Evolutionary conservation across 1,139 yeast species (phyloP).

Genomic region (Dujonia santamariae): DNA sequence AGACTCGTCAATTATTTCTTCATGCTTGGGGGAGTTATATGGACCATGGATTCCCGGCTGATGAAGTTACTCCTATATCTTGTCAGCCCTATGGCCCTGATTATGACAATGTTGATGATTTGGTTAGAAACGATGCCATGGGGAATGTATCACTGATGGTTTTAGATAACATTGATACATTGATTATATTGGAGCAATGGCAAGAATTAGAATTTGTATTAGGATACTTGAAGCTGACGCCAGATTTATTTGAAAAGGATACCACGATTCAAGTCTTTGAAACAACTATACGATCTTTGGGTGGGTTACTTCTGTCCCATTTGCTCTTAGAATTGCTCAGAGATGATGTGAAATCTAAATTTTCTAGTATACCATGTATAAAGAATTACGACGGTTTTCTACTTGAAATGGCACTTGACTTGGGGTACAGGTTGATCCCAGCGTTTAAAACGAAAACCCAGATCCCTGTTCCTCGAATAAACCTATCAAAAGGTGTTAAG

Average conservation of each 20-base stretch:
- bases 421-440: slow-evolving; percentile 64
- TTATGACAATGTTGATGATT: slow-evolving; percentile 46
- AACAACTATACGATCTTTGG: slow-evolving; percentile 73
- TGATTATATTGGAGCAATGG: slow-evolving; percentile 68
- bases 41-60: slow-evolving; percentile 72
- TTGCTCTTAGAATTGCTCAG: slow-evolving; percentile 35
- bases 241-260: slow-evolving; percentile 54
- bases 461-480: slow-evolving; percentile 72
- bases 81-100: slow-evolving; percentile 74
- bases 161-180: slow-evolving; percentile 75
- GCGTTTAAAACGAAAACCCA: slow-evolving; percentile 62
- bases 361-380: slow-evolving; percentile 25
- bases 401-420: slow-evolving; percentile 63
- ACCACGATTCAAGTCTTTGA: slow-evolving; percentile 85
- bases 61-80: slow-evolving; percentile 73
- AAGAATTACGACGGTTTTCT: slow-evolving; percentile 64
- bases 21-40: slow-evolving; percentile 81
- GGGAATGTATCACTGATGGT: slow-evolving; percentile 81
- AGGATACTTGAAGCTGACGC: slow-evolving; percentile 35
- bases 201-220: slow-evolving; percentile 51
- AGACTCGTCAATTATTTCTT: slow-evolving; percentile 56
- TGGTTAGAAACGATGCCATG: slow-evolving; percentile 73
- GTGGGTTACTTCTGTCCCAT: slow-evolving; percentile 78
- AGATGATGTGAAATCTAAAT: neutral
- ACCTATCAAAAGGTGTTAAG: slow-evolving; percentile 51